These are phyloP conservation scores for Sporothrix protearum DNA, from an alignment of 2,329 filamentous ascomycete species.

Conservation along the genomic window DNA sequence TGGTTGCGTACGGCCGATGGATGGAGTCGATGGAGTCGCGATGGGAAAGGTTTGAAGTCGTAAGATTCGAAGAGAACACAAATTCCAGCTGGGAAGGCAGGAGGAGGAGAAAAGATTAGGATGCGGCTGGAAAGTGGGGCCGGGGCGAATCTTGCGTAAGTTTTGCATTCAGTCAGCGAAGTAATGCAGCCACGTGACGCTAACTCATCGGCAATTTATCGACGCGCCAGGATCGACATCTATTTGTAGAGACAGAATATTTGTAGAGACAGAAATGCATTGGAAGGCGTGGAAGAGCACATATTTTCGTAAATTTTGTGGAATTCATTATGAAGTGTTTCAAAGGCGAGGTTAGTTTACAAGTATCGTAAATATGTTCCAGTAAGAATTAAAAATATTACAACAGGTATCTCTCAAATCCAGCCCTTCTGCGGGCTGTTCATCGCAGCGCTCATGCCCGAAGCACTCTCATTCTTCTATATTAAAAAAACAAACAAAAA, in stretches of 20 bases:
- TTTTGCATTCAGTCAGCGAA: slow-evolving; percentile 4
- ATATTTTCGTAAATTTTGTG: too few species aligned
- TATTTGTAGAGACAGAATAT: too few species aligned
- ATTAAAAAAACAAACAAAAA: slow-evolving; percentile 9
- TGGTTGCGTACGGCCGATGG: not conserved
- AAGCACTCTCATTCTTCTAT: slow-evolving; percentile 11
- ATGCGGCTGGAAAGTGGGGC: slow-evolving; percentile 6
- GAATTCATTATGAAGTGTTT: too few species aligned
- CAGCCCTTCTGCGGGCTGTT: slow-evolving; percentile 5
- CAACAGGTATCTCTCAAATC: slow-evolving; percentile 22
- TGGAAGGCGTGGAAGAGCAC: too few species aligned
- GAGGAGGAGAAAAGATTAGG: not conserved
- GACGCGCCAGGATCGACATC: not conserved
- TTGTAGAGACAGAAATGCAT: not conserved
- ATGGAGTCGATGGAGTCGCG: not conserved
- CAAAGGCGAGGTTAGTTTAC: too few species aligned
- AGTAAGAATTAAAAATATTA: slow-evolving; percentile 16
- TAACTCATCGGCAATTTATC: not conserved
- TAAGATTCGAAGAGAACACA: not conserved
- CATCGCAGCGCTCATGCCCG: slow-evolving; percentile 4
- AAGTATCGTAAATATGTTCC: slow-evolving; percentile 10
- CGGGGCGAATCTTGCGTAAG: slow-evolving; percentile 10
- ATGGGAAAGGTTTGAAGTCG: not conserved
- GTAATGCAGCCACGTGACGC: slow-evolving; percentile 1
- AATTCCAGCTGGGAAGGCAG: not conserved